Base-by-base conservation (phyloP, 768 basidiomycete genomes). In the Saitozyma sp. region DNA sequence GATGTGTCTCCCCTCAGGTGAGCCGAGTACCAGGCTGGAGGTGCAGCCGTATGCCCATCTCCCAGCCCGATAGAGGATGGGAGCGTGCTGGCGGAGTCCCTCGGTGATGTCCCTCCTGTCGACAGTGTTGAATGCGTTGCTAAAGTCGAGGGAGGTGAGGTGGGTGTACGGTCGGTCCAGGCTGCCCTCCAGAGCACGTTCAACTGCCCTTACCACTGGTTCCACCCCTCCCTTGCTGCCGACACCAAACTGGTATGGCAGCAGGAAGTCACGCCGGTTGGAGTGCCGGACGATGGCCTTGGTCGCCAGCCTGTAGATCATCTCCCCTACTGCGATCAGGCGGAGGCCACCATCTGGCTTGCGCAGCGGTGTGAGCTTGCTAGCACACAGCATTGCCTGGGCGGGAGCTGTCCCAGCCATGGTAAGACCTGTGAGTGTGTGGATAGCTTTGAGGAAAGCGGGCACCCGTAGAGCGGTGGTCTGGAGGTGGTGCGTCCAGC, bases 101-200 rank as follows among this genome's bases (percentile, higher is more conserved):
- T 53, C 45, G 20, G 50, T 59, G 20, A 63, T 41, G 20, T 20
- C 45, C 16, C 20, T 1, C 6, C 66, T 56, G 37, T 29, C 10
- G 38, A 62, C 14, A 9, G 66, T 58, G 58, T 69, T 70, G 64
- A 71, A 75, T 42, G 70, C 73, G 56, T 72, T 75, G 14, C 49
- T 41, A 42, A 61, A 53, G 60, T 75, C 73, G 14, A 71, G 59
- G 7, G 62, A 57, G 39, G 56, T 45, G n/a, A 69, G 38, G 40
- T 70, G 58, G 46, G 58, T 50, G 58, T 56, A 66, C 5, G 2
- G 43, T 5, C n/a, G 39, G n/a, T 29, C 46, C 6, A 59, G 60
- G 11, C 60, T 43, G 10, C 59, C 62, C 9, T 63, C 67, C 1
- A 65, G 10, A 10, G 66, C 58, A 0, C 42, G 54, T 38, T 71